phyloP scores from a whole-genome alignment of 192 early-diverging fungal genomes.

The Umbelopsis vinacea region DNA sequence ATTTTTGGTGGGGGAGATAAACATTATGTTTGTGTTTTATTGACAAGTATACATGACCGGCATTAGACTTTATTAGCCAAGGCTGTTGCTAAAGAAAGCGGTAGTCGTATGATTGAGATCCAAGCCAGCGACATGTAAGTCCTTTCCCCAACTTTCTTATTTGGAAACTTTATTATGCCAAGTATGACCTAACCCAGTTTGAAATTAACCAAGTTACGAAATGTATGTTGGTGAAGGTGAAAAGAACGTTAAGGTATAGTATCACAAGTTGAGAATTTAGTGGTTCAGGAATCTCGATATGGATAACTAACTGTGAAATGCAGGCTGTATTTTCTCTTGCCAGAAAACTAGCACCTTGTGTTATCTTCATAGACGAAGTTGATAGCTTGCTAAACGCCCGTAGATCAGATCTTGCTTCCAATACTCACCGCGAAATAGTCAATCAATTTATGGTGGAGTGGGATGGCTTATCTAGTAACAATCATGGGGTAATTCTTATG shows the following conservation, averaged over 20 bases:
- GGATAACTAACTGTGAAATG: background rate
- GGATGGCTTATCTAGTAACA: slow-evolving; percentile 82
- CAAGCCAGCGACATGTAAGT: slow-evolving; percentile 69
- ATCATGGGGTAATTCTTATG: slow-evolving; percentile 83
- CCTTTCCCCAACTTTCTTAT: background rate
- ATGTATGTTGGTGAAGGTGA: slow-evolving; percentile 97
- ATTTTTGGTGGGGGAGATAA: background rate
- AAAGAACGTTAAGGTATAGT: slow-evolving; percentile 78
- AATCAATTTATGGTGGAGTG: slow-evolving; percentile 99
- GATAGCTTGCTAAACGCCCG: slow-evolving; percentile 87
- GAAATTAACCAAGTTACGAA: slow-evolving; percentile 51
- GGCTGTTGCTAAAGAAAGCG: slow-evolving; percentile 83
- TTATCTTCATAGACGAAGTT: slow-evolving; percentile 97
- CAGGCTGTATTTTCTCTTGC: slow-evolving; percentile 92
- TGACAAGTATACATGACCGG: too few species aligned
- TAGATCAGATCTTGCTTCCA: slow-evolving; percentile 53
- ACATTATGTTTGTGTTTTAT: too few species aligned
- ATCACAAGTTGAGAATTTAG: background rate
- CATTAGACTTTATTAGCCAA: slow-evolving; percentile 77
- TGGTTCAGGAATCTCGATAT: background rate
- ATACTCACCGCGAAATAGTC: slow-evolving; percentile 77
- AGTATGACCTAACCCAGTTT: background rate
- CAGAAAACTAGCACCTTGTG: slow-evolving; percentile 89
- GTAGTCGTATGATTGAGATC: slow-evolving; percentile 78
- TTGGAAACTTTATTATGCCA: background rate